A percentile compares a stretch with the other conserved stretches of the same genome.
phyloP scores from a whole-genome alignment of 2,329 filamentous ascomycete genomes.

The Hansfordia pulvinata region DNA sequence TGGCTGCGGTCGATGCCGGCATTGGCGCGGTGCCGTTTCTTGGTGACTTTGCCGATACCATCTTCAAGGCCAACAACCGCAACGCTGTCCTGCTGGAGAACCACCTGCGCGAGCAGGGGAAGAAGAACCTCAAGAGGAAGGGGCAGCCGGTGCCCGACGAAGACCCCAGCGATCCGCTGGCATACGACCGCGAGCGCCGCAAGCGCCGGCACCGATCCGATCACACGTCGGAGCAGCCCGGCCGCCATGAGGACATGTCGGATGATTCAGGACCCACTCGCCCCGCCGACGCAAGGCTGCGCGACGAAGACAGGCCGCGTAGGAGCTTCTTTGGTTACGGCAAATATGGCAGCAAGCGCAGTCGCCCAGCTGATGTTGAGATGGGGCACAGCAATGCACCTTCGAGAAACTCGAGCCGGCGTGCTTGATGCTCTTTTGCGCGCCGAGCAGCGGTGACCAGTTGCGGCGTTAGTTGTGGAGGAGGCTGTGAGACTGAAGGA shows the following conservation, averaged over 20 bases:
- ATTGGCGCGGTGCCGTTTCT: constrained; percentile 63
- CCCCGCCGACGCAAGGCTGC: constrained; percentile 11
- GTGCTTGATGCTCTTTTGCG: no score
- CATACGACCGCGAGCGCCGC: constrained; percentile 27
- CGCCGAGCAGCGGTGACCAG: no score
- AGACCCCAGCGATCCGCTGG: constrained; percentile 38
- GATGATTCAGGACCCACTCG: no score
- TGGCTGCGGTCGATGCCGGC: constrained; percentile 61
- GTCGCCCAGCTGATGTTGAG: constrained; percentile 15
- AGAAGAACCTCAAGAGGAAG: constrained; percentile 34
- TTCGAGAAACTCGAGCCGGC: constrained; percentile 6
- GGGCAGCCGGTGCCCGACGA: constrained; percentile 30
- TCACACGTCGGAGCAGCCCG: constrained; percentile 1
- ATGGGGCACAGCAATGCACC: constrained; percentile 8
- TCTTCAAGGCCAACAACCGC: constrained; percentile 62
- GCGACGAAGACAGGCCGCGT: constrained; percentile 9
- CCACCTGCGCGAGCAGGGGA: constrained; percentile 54
- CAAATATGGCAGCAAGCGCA: constrained; percentile 13
- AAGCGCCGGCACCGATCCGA: constrained; percentile 17
- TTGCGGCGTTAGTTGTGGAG: no score
- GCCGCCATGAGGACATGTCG: constrained; percentile 2
- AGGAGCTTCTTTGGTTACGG: constrained; percentile 17
- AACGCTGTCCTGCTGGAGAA: constrained; percentile 60
- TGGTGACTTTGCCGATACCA: constrained; percentile 62
- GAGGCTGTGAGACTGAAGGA: constrained; percentile 1